These are phyloP conservation scores for Chlorella sp. DNA, from an alignment of 139 green algal species.

Conservation along the genomic window DNA sequence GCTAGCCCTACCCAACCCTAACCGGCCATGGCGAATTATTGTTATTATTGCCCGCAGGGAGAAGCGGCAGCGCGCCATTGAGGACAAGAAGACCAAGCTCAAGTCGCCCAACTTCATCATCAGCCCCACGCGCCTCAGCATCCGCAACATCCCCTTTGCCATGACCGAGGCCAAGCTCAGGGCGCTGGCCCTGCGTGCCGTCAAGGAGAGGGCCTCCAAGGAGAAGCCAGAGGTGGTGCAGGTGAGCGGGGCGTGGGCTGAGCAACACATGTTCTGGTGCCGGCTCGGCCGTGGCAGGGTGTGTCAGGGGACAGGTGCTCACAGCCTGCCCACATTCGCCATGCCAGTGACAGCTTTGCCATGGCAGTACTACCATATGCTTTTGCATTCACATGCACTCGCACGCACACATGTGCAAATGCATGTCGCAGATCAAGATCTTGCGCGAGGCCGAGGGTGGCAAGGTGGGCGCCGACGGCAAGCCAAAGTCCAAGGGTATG, in stretches of 20 bases:
- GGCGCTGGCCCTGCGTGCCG: conserved; percentile 32
- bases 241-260: conserved; percentile 25
- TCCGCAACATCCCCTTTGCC: conserved; percentile 10
- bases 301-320: too few species aligned
- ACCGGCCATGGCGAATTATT: too few species aligned
- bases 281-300: too few species aligned
- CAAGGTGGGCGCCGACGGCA: conserved; percentile 18
- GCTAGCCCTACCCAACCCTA: too few species aligned
- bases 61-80: conserved; percentile 52
- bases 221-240: conserved; percentile 65
- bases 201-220: conserved; percentile 74
- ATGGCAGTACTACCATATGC: too few species aligned
- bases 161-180: conserved; percentile 55
- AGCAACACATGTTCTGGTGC: too few species aligned
- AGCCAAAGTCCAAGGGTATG: conserved; percentile 50
- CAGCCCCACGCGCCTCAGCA: conserved; percentile 63
- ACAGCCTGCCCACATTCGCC: too few species aligned
- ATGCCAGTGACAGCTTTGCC: too few species aligned
- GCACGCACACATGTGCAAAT: too few species aligned
- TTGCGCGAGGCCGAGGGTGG: conserved; percentile 59
- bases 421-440: conserved; percentile 84
- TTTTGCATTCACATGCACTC: too few species aligned
- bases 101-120: conserved; percentile 90
- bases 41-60: conserved; percentile 24
- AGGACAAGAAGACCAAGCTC: conserved; percentile 80